These are phyloP conservation scores for Alectoria sarmentosa DNA, from an alignment of 495 filamentous ascomycete genomes.

Conservation along the genomic window DNA sequence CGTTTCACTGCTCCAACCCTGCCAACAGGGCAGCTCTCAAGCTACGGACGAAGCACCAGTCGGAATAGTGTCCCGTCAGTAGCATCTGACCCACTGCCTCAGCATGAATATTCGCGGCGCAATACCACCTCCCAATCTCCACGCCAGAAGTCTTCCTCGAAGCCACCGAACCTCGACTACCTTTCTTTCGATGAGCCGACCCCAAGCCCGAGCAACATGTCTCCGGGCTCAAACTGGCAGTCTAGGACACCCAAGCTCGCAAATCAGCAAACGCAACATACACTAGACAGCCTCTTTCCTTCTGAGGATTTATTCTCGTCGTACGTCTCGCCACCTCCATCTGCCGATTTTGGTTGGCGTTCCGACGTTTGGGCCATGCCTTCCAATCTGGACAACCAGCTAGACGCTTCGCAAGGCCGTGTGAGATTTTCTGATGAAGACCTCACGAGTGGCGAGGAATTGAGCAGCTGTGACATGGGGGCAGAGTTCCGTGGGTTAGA, in stretches of 20 bases:
- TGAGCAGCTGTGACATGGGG: constrained; percentile 22
- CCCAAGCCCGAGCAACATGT: constrained; percentile 25
- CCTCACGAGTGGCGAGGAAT: constrained; percentile 41
- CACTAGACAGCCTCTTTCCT: constrained; percentile 37
- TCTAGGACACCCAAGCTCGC: constrained; percentile 12
- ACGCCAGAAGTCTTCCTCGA: constrained; percentile 7
- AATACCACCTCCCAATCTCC: constrained; percentile 7
- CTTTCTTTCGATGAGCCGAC: constrained; percentile 38
- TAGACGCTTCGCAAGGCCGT: constrained; percentile 54
- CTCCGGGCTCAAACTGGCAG: constrained; percentile 6
- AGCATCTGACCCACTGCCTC: constrained; percentile 30
- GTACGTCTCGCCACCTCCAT: constrained; percentile 29
- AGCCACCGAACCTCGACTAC: constrained; percentile 46
- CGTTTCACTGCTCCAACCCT: constrained; percentile 34
- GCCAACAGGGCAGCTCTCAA: constrained; percentile 23
- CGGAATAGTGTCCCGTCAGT: constrained; percentile 38
- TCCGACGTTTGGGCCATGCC: constrained; percentile 37
- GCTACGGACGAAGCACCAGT: constrained; percentile 34
- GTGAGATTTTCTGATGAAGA: constrained; percentile 74
- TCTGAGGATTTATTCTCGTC: constrained; percentile 38
- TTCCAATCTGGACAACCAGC: constrained; percentile 35
- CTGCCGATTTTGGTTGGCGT: constrained; percentile 32
- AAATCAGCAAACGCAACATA: neutral
- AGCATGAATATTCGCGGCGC: neutral
- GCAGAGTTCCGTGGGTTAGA: constrained; percentile 24